phyloP scores from a whole-genome alignment of 805 yeast species.

The Candida tallmaniae region DNA sequence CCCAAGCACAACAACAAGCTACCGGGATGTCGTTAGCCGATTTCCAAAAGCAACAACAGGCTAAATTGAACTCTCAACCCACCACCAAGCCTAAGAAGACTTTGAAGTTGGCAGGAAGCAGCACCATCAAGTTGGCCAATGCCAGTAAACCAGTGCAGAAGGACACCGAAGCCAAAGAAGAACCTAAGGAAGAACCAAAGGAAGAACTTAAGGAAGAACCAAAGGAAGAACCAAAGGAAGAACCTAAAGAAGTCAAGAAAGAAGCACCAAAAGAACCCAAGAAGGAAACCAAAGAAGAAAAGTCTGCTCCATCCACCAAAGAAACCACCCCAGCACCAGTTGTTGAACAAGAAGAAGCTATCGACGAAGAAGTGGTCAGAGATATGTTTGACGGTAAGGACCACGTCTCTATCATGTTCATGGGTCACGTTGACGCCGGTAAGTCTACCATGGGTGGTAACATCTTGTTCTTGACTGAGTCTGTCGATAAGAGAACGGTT shows the following conservation, averaged over 20 bases:
- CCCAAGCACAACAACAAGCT: conserved; percentile 17
- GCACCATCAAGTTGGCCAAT: conserved; percentile 60
- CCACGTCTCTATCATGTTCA: conserved; percentile 92
- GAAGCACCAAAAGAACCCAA: conserved; percentile 10
- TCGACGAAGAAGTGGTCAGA: conserved; percentile 82
- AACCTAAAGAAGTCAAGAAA: conserved; percentile 12
- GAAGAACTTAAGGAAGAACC: conserved; percentile 14
- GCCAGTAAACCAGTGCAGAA: conserved; percentile 33
- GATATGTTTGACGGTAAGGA: conserved; percentile 98
- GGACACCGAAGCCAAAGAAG: conserved; percentile 13
- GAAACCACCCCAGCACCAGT: conserved; percentile 34
- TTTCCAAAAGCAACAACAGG: conserved; percentile 64
- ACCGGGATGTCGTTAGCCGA: conserved; percentile 70
- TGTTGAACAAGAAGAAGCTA: conserved; percentile 64
- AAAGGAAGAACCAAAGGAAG: conserved; percentile 12
- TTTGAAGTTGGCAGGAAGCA: conserved; percentile 60
- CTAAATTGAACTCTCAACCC: conserved; percentile 24
- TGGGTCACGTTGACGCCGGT: conserved; percentile 99
- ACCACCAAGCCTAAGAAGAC: conserved; percentile 68
- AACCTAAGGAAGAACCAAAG: conserved; percentile 25
- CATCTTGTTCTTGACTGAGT: conserved; percentile 85
- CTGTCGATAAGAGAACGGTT: conserved; percentile 97
- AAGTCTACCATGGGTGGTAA: conserved; percentile 99
- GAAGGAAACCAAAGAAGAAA: conserved; percentile 14
- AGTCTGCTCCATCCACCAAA: conserved; percentile 10